These are phyloP conservation scores for Plasmodium malariae DNA, from an alignment of 169 alveolate species.

Conservation along the genomic window DNA sequence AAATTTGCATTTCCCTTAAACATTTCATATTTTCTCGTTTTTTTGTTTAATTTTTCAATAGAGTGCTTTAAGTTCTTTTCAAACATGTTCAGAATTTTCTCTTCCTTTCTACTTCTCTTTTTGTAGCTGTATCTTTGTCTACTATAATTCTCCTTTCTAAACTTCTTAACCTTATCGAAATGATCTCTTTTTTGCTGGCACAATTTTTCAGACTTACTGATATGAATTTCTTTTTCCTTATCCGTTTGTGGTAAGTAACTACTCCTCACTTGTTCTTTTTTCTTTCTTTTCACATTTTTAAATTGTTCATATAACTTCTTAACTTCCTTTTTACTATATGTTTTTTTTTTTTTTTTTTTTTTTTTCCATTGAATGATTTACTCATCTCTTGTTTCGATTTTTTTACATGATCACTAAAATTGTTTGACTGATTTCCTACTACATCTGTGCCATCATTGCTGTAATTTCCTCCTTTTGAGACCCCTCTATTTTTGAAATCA, in stretches of 20 bases:
- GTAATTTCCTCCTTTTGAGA: background rate
- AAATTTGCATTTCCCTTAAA: conserved; percentile 16
- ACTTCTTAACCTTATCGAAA: too few relatives aligned
- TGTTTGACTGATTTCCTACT: background rate
- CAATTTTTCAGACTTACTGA: too few relatives aligned
- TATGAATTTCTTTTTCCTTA: too few relatives aligned
- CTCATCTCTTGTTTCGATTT: background rate
- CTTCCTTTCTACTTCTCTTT: conserved; percentile 11
- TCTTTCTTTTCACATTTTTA: background rate
- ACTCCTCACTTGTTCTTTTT: background rate
- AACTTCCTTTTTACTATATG: background rate
- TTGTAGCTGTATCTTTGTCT: too few relatives aligned
- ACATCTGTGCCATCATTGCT: background rate
- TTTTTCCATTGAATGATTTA: background rate
- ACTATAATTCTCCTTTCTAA: too few relatives aligned
- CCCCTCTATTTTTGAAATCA: background rate
- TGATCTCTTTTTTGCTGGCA: too few relatives aligned
- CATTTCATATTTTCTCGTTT: conserved; percentile 52
- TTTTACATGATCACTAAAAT: background rate
- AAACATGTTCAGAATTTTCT: conserved; percentile 52
- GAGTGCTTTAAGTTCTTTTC: conserved; percentile 42
- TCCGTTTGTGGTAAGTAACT: background rate
- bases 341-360: too few relatives aligned
- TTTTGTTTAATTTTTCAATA: conserved; percentile 36
- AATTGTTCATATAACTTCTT: background rate